Evolutionary conservation across 2,329 filamentous ascomycete genomes (phyloP).

Genomic region (Alternaria novae-zelandiae): DNA sequence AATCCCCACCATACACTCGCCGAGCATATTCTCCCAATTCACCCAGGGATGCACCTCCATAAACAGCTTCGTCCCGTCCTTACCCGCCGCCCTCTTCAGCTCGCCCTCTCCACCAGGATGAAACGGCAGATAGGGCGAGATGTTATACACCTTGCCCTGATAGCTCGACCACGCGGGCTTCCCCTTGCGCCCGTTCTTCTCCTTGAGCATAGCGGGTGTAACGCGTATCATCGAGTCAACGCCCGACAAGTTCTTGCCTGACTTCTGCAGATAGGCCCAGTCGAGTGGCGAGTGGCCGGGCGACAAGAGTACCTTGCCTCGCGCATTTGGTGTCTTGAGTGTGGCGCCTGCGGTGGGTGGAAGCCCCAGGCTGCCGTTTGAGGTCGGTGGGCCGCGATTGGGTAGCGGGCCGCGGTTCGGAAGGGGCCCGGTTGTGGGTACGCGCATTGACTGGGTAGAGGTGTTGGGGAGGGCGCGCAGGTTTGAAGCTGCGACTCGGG

Average conservation of each 20-base stretch:
- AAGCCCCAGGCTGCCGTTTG: slow-evolving; percentile 50
- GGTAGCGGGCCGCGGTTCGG: slow-evolving; percentile 54
- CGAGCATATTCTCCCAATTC: slow-evolving; percentile 71
- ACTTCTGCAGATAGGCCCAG: slow-evolving; percentile 86
- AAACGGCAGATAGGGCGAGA: slow-evolving; percentile 86
- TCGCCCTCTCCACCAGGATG: slow-evolving; percentile 87
- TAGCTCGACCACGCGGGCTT: slow-evolving; percentile 90
- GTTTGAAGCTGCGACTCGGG: slow-evolving; percentile 45
- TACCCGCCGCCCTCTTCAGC: slow-evolving; percentile 77
- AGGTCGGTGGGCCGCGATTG: slow-evolving; percentile 49
- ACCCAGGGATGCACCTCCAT: slow-evolving; percentile 72
- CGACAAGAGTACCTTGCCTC: slow-evolving; percentile 76
- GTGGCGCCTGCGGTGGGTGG: slow-evolving; percentile 35
- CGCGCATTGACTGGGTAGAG: slow-evolving; percentile 42
- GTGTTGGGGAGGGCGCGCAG: slow-evolving; percentile 40
- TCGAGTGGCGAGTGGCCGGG: slow-evolving; percentile 94
- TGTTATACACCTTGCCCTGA: slow-evolving; percentile 91
- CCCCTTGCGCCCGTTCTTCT: slow-evolving; percentile 81
- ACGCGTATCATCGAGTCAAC: slow-evolving; percentile 70
- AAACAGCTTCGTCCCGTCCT: slow-evolving; percentile 70
- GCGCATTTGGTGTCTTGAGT: slow-evolving; percentile 51
- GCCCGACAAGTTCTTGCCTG: slow-evolving; percentile 60
- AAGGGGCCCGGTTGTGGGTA: slow-evolving; percentile 56
- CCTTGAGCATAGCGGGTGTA: slow-evolving; percentile 78
- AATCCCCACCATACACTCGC: slow-evolving; percentile 67